Evolutionary conservation across 768 basidiomycete genomes (phyloP).

Genomic region (Suillus weaverae): DNA sequence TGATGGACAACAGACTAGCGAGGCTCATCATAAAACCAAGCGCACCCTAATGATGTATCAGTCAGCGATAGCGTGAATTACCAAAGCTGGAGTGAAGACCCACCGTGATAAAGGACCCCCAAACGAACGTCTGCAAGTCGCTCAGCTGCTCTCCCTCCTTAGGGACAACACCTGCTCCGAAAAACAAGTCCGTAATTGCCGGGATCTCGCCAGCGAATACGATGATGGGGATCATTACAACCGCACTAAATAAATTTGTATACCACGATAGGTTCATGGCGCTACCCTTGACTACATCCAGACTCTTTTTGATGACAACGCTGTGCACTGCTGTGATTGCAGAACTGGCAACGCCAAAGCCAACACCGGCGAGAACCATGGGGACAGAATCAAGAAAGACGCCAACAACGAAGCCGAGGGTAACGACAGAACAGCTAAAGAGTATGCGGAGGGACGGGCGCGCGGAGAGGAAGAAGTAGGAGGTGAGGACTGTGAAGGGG

Average conservation of each 20-base stretch:
- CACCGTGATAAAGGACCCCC: slow-evolving; percentile 79
- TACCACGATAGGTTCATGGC: slow-evolving; percentile 90
- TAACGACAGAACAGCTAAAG: slow-evolving; percentile 76
- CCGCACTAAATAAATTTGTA: slow-evolving; percentile 78
- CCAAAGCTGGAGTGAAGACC: slow-evolving; percentile 23
- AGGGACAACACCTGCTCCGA: slow-evolving; percentile 40
- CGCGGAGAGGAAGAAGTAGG: slow-evolving; percentile 72
- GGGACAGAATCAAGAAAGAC: slow-evolving; percentile 74
- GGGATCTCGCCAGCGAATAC: slow-evolving; percentile 75
- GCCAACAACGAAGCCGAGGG: slow-evolving; percentile 88
- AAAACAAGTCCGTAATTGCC: slow-evolving; percentile 60
- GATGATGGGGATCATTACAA: slow-evolving; percentile 71
- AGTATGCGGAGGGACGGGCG: slow-evolving; percentile 78
- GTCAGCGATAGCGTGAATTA: background rate
- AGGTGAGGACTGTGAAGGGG: slow-evolving; percentile 90
- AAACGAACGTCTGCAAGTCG: slow-evolving; percentile 64
- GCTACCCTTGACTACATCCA: slow-evolving; percentile 78
- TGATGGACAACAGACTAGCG: slow-evolving; percentile 90
- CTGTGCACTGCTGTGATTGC: slow-evolving; percentile 89
- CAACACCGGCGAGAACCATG: slow-evolving; percentile 63
- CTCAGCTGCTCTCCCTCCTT: slow-evolving; percentile 43
- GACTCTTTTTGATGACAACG: slow-evolving; percentile 88
- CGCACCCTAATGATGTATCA: slow-evolving; percentile 54
- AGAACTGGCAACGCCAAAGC: slow-evolving; percentile 82
- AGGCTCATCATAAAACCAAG: slow-evolving; percentile 95